phyloP scores from a whole-genome alignment of 371 early-diverging fungal genomes.

The Actinomortierella wolfii region DNA sequence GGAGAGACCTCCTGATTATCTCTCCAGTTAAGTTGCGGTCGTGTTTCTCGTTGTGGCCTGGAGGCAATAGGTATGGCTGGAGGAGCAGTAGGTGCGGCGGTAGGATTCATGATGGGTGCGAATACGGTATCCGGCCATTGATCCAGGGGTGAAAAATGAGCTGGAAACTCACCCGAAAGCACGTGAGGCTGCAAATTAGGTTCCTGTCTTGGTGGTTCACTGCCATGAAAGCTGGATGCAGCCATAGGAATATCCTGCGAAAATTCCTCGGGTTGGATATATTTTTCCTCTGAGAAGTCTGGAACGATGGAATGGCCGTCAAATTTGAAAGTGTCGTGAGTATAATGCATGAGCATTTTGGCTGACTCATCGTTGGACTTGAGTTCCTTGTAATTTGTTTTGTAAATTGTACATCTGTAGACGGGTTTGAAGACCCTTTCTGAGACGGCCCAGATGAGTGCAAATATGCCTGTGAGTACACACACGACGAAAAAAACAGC shows the following conservation, averaged over 20 bases:
- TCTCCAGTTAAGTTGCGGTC: no score
- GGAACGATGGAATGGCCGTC: conserved; percentile 1
- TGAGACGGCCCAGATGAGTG: background rate
- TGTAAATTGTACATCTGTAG: conserved; percentile 7
- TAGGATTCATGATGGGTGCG: no score
- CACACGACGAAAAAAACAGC: background rate
- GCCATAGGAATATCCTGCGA: background rate
- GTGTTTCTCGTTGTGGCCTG: no score
- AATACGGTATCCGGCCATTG: no score
- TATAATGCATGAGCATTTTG: conserved; percentile 1
- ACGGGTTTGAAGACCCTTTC: background rate
- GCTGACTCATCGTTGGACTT: background rate
- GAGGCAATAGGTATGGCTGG: no score
- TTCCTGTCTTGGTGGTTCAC: no score
- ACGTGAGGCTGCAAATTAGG: no score
- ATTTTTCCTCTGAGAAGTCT: background rate
- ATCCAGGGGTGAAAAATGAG: no score
- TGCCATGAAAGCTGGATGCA: background rate
- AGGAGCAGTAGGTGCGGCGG: no score
- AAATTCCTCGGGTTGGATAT: background rate
- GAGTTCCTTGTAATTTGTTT: conserved; percentile 5
- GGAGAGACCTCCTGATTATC: no score
- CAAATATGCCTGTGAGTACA: no score
- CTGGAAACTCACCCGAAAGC: no score
- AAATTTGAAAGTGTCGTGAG: background rate